phyloP scores from a whole-genome alignment of 768 basidiomycete genomes.

The Clathrus columnatus region DNA sequence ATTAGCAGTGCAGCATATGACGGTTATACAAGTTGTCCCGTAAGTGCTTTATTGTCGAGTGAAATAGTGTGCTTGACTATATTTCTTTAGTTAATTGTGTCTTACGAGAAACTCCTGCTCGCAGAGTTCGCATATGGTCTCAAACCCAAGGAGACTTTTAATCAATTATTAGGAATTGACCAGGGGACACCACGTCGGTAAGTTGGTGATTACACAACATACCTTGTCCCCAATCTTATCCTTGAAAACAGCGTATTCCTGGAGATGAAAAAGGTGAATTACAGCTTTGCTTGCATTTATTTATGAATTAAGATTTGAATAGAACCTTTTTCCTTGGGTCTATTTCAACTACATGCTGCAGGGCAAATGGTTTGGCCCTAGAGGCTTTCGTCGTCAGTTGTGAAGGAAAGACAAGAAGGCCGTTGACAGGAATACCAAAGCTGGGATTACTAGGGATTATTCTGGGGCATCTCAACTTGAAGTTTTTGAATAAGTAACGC shows the following conservation, averaged over 20 bases:
- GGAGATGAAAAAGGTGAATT: constrained; percentile 69
- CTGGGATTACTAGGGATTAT: not conserved
- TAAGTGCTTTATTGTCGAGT: constrained; percentile 27
- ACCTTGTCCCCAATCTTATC: not conserved
- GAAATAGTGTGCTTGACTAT: not conserved
- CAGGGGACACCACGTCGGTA: constrained; percentile 72
- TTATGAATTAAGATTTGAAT: constrained; percentile 16
- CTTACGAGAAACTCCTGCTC: constrained; percentile 45
- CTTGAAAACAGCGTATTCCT: constrained; percentile 54
- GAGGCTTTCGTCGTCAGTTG: constrained; percentile 28
- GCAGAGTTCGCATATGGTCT: constrained; percentile 93
- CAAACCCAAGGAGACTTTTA: constrained; percentile 82
- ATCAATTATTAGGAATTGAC: constrained; percentile 47
- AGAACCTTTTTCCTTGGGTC: constrained; percentile 63
- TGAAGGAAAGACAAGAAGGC: constrained; percentile 5
- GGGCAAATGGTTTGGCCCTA: constrained; percentile 41
- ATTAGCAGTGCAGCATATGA: constrained; percentile 67
- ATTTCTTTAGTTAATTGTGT: constrained; percentile 21
- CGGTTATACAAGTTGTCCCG: constrained; percentile 85
- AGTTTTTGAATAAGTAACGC: no score
- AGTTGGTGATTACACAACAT: constrained; percentile 15
- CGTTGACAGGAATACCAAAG: not conserved
- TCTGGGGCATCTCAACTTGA: no score
- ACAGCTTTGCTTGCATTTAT: not conserved
- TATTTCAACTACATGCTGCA: constrained; percentile 61